Evolutionary conservation across 2,329 filamentous ascomycete species (phyloP), one percentile per base, ranked within the genome.

Genomic region (Leptodontidium sp.): DNA sequence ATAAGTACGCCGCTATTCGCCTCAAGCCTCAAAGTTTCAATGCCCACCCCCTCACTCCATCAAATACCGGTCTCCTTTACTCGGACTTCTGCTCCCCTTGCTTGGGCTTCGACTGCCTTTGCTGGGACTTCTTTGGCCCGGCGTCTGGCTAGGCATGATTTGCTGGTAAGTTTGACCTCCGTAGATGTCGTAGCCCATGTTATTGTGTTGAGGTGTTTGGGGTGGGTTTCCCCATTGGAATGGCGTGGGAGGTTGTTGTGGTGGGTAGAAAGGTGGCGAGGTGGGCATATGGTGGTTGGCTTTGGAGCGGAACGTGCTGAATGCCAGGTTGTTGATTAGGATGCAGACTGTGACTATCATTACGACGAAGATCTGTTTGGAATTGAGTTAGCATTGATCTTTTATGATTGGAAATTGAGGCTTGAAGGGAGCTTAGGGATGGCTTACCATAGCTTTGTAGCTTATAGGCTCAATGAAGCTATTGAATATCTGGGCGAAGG

Each of bases 401-500:
- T 40, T 40, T 40, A 8, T 40, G 38, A 9, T 40, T 40, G 29
- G 45, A 1, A 17, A 15, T 29, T 59, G 29, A 49, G 58, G 35
- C 38, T n/a, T 3, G 43, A 61, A 40, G n/a, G 17, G 5, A 6
- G 29, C 9, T 26, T 35, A 15, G 15, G 17, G 15, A 50, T 43
- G 35, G 79, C 82, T 71, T 84, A 89, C 88, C 84, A 92, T 90
- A 12, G 89, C 87, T 80, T 98, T 98, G 80, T 93, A 91, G 72
- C 91, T 93, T 80, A 98, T 94, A 6, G 93, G 90, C 75, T 97
- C 93, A 4, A 97, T 90, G 79, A 98, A 98, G 76, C 91, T 91
- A 78, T 98, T 98, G 80, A 98, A 91, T 50, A 99, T 97, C 77
- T 93, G 89, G 0, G 95, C 95, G 77, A 98, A 92, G 32, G 94